A percentile compares a stretch with the other conserved stretches of the same genome.
phyloP scores from a whole-genome alignment of 2,329 filamentous ascomycete genomes.

The Penicillium italicum region DNA sequence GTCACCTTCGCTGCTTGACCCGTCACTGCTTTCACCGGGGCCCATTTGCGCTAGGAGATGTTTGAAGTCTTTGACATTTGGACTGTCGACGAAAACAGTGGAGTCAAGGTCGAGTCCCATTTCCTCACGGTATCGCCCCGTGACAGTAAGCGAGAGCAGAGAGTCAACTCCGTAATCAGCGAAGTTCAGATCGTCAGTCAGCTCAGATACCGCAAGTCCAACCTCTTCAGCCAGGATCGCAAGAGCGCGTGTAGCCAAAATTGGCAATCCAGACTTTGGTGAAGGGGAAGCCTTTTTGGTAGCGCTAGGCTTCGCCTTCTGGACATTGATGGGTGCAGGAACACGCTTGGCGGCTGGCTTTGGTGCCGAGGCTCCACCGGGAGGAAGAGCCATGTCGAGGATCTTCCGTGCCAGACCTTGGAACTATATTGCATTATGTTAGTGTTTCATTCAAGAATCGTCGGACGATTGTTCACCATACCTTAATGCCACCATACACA shows the following conservation, averaged over 20 bases:
- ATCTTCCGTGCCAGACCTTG: conserved; percentile 42
- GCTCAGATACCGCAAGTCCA: conserved; percentile 56
- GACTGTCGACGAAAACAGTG: conserved; percentile 58
- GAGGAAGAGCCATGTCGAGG: conserved; percentile 42
- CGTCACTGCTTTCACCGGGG: conserved; percentile 30
- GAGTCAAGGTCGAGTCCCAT: conserved; percentile 58
- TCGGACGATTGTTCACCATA: conserved; percentile 8
- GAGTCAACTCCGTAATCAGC: conserved; percentile 62
- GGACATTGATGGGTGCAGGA: conserved; percentile 25
- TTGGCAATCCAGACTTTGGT: conserved; percentile 30
- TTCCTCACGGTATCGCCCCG: conserved; percentile 60
- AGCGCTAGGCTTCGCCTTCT: conserved; percentile 27
- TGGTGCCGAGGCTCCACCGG: conserved; percentile 25
- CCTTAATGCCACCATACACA: conserved; percentile 48
- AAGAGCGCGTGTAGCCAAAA: conserved; percentile 35
- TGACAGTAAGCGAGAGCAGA: conserved; percentile 58
- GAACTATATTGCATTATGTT: conserved; percentile 31
- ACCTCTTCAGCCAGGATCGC: conserved; percentile 46
- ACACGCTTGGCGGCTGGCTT: conserved; percentile 24
- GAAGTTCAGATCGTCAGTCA: conserved; percentile 59
- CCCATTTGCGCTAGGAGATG: conserved; percentile 46
- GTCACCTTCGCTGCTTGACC: conserved; percentile 29
- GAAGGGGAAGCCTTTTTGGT: conserved; percentile 26
- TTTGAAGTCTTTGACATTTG: conserved; percentile 60
- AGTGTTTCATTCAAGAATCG: background rate